phyloP scores from a whole-genome alignment of 495 filamentous ascomycete species.

The Xylaria acuta region DNA sequence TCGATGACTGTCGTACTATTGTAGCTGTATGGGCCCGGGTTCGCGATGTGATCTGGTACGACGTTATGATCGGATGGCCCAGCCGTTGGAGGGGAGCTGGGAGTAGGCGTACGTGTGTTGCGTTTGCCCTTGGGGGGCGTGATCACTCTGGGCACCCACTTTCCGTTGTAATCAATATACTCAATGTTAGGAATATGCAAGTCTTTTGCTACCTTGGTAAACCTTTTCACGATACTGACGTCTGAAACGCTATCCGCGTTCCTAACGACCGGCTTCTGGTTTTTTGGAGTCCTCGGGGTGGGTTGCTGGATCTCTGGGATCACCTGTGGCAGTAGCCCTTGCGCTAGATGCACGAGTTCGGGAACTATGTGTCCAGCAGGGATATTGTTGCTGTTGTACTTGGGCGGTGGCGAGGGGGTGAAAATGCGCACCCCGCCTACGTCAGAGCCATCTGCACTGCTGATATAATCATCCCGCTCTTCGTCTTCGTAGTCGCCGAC shows the following conservation, averaged over 20 bases:
- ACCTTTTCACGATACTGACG: slow-evolving; percentile 12
- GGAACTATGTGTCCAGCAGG: neutral
- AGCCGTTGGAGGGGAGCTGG: neutral
- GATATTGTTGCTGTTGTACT: neutral
- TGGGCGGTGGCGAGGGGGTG: slow-evolving; percentile 3
- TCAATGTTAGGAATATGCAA: slow-evolving; percentile 16
- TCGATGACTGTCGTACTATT: neutral
- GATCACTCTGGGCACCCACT: neutral
- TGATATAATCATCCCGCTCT: neutral
- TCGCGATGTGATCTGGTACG: neutral
- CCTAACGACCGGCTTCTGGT: neutral
- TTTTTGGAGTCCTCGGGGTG: neutral
- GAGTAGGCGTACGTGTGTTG: neutral
- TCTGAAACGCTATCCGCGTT: neutral
- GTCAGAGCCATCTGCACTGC: neutral
- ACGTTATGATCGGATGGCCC: neutral
- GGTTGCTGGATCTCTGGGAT: slow-evolving; percentile 22
- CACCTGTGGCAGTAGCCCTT: neutral
- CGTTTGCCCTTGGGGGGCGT: neutral
- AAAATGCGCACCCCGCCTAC: neutral
- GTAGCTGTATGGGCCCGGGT: neutral
- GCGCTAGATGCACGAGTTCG: neutral
- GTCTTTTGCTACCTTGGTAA: slow-evolving; percentile 25
- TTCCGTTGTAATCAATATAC: neutral
- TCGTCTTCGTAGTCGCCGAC: neutral